Evolutionary conservation across 2,329 filamentous ascomycete genomes (phyloP).

Genomic region (Trichophyton schoenleinii): DNA sequence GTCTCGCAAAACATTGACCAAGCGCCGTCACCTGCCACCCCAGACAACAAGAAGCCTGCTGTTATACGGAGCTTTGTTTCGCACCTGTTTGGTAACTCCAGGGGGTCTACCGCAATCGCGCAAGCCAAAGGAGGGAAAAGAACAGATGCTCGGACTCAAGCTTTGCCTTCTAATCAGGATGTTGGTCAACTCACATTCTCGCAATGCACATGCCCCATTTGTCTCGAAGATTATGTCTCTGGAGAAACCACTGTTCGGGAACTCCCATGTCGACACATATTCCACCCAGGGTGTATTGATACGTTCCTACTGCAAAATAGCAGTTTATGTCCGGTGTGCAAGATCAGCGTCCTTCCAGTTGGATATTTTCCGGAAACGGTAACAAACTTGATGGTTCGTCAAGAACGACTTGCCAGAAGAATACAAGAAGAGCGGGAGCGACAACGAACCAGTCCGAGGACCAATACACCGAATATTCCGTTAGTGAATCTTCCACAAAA

Average conservation of each 20-base stretch:
- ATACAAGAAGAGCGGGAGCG: not conserved
- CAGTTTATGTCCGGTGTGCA: slow-evolving; percentile 84
- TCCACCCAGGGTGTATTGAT: slow-evolving; percentile 85
- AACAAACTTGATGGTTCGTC: slow-evolving; percentile 75
- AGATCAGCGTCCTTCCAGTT: slow-evolving; percentile 62
- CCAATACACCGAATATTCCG: not conserved
- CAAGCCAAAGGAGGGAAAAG: not conserved
- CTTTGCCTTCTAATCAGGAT: not conserved
- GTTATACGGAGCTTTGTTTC: not conserved
- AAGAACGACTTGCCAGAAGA: slow-evolving; percentile 48
- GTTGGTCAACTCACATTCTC: slow-evolving; percentile 25
- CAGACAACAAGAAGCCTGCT: not conserved
- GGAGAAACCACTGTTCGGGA: slow-evolving; percentile 64
- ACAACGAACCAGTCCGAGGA: not conserved
- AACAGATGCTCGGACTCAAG: not conserved
- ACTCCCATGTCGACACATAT: slow-evolving; percentile 82
- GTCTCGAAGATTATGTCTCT: slow-evolving; percentile 65
- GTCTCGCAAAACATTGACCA: not conserved
- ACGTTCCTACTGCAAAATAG: slow-evolving; percentile 65
- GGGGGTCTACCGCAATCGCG: not conserved
- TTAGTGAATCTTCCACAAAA: not conserved
- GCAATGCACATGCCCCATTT: slow-evolving; percentile 82
- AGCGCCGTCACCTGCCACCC: not conserved
- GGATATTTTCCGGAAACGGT: slow-evolving; percentile 54
- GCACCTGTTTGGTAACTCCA: not conserved